phyloP scores from a whole-genome alignment of 2,329 filamentous ascomycete genomes.

The Anisogramma anomala region DNA sequence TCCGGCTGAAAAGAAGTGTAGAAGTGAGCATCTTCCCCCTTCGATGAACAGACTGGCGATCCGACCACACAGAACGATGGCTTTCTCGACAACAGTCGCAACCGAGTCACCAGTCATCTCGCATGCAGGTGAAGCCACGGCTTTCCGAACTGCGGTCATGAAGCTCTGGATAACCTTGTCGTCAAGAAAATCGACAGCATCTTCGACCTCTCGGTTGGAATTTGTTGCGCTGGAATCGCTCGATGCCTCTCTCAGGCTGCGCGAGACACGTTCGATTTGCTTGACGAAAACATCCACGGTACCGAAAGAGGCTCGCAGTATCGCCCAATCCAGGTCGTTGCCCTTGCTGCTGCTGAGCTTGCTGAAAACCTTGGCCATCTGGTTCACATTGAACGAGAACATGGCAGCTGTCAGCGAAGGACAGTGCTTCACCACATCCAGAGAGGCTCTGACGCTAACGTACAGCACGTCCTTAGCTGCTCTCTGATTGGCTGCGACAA shows the following conservation, averaged over 20 bases:
- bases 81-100: constrained; percentile 24
- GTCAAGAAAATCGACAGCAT: constrained; percentile 27
- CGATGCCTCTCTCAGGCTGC: constrained; percentile 26
- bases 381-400: constrained; percentile 37
- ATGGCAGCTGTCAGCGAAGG: constrained; percentile 34
- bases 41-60: constrained; percentile 34
- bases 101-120: neutral
- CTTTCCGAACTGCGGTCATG: constrained; percentile 6
- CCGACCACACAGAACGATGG: constrained; percentile 33
- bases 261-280: constrained; percentile 29
- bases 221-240: constrained; percentile 20
- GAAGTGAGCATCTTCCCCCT: constrained; percentile 29
- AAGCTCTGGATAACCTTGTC: constrained; percentile 10
- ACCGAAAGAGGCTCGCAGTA: constrained; percentile 33
- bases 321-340: constrained; percentile 35
- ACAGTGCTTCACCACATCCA: constrained; percentile 39
- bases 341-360: constrained; percentile 32
- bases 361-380: constrained; percentile 40
- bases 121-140: neutral
- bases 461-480: constrained; percentile 42
- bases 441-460: constrained; percentile 35
- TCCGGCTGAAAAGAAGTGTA: constrained; percentile 34
- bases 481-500: constrained; percentile 41
- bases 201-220: constrained; percentile 31
- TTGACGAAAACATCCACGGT: constrained; percentile 36